A percentile compares a stretch with the other conserved stretches of the same genome.
phyloP scores from a whole-genome alignment of 208 protist species.

The Leishmania tropica region DNA sequence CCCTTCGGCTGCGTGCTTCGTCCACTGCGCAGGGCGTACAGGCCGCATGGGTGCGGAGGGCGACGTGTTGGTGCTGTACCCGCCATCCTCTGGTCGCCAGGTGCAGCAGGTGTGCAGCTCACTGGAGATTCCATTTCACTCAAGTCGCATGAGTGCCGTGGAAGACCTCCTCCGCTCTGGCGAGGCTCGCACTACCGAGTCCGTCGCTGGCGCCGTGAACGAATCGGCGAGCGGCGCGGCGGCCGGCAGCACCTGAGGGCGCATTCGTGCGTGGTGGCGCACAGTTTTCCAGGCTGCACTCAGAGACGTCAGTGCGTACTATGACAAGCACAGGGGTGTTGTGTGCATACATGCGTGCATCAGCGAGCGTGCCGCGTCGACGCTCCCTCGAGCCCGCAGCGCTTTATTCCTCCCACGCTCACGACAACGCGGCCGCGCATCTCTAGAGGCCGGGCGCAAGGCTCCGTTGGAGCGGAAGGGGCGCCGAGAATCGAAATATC shows the following conservation, averaged over 20 bases:
- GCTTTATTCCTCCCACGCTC: not conserved
- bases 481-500: not conserved
- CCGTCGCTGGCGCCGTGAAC: not conserved
- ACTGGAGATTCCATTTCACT: conserved; percentile 72
- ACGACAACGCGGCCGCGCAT: not conserved
- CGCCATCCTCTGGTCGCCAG: conserved; percentile 61
- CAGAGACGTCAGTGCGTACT: not conserved
- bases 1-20: conserved; percentile 63
- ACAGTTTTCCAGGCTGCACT: not conserved
- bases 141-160: conserved; percentile 59
- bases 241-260: not conserved
- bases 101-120: conserved; percentile 80
- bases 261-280: not conserved
- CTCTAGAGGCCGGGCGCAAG: not conserved
- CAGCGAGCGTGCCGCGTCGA: not conserved
- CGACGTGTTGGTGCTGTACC: conserved; percentile 80
- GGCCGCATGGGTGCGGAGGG: conserved; percentile 84
- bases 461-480: not conserved
- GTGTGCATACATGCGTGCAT: not conserved
- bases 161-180: conserved; percentile 45
- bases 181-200: conserved; percentile 2
- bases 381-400: not conserved
- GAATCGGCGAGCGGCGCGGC: not conserved
- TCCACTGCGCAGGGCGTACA: conserved; percentile 89
- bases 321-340: not conserved